Percentiles rank a stretch among this genome's conserved stretches.
phyloP scores from a whole-genome alignment of 108 stramenopile genomes.

The Thalassiosira profunda region DNA sequence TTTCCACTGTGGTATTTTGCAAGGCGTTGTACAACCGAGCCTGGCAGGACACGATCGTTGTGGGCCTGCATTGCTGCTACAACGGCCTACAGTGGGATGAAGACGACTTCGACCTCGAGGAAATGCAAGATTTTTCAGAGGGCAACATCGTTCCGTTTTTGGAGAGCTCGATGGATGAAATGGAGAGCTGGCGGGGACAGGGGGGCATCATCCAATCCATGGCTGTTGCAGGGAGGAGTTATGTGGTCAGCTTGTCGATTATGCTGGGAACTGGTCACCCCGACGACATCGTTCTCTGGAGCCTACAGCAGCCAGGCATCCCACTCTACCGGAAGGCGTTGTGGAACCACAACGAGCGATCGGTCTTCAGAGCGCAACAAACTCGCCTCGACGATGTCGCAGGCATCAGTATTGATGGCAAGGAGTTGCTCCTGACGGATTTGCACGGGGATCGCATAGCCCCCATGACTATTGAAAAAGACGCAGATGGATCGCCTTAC shows the following conservation, averaged over 20 bases:
- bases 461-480: conserved; percentile 8
- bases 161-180: conserved; percentile 4
- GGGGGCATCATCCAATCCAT: conserved; percentile 34
- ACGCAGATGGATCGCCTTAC: conserved; percentile 12
- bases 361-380: background rate
- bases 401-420: conserved; percentile 30
- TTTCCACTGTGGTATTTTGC: conserved; percentile 46
- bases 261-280: conserved; percentile 18
- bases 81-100: conserved; percentile 7
- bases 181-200: conserved; percentile 35
- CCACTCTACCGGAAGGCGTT: conserved; percentile 32
- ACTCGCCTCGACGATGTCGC: conserved; percentile 8
- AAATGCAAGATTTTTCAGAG: conserved; percentile 11
- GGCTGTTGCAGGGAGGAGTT: conserved; percentile 12
- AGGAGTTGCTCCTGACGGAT: conserved; percentile 26
- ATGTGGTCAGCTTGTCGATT: conserved; percentile 23
- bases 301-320: conserved; percentile 21
- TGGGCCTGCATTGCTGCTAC: conserved; percentile 39
- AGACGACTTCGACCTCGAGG: conserved; percentile 25
- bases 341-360: background rate
- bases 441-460: conserved; percentile 23
- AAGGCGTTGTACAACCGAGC: conserved; percentile 9
- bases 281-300: conserved; percentile 31
- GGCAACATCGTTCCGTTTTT: conserved; percentile 48
- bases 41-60: conserved; percentile 35